Evolutionary conservation across 371 early-diverging fungal genomes (phyloP), one percentile per base, ranked within the genome.

Genomic region (Circinella minor): DNA sequence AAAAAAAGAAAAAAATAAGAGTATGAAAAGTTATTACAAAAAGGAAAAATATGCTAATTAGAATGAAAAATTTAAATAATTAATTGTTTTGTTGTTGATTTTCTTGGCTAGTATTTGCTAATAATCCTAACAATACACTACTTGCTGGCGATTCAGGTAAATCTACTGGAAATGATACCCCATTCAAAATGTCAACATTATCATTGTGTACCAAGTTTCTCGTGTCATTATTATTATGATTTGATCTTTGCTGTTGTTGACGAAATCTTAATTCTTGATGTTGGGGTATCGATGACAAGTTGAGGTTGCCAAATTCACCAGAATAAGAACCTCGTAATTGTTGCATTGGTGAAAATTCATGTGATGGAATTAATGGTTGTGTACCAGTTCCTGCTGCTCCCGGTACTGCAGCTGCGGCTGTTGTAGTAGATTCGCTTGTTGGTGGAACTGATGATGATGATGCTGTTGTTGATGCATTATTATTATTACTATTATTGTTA

Each of bases 131-230:
- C 39, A 71, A 37, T 9, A 65, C 67, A 46, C 67, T 67, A 13
- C 71, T 43, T 4, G 67, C 49, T 15, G 71, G 67, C 7, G 71
- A 62, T 15, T 65, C 65, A 20, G 66, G 64, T 54, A 66, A 36
- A 43, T 70, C 73, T 5, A 71, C 43, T 13, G 80, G 74, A 8
- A 71, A 36, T 4, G 77, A 70, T 17, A 75, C 69, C 36, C 79
- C 79, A 0, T 77, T 76, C n/a, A 81, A 55, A 4, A 79, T 63
- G 63, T 81, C 82, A 6, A 81, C 81, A 57, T 78, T 66, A 34
- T 65, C 78, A 18, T 70, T 76, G 51, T 81, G 78, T n/a, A 78
- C 77, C 38, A 81, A 59, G 39, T 72, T 55, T 8, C 47, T 55
- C 1, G 47, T n/a, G 36, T 36, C 54, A 37, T 55, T 27, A 38